A percentile compares a stretch with the other conserved stretches of the same genome.
These are phyloP conservation scores for Mycocentrospora acerina DNA, from an alignment of 2,329 filamentous ascomycete genomes.

Conservation along the genomic window DNA sequence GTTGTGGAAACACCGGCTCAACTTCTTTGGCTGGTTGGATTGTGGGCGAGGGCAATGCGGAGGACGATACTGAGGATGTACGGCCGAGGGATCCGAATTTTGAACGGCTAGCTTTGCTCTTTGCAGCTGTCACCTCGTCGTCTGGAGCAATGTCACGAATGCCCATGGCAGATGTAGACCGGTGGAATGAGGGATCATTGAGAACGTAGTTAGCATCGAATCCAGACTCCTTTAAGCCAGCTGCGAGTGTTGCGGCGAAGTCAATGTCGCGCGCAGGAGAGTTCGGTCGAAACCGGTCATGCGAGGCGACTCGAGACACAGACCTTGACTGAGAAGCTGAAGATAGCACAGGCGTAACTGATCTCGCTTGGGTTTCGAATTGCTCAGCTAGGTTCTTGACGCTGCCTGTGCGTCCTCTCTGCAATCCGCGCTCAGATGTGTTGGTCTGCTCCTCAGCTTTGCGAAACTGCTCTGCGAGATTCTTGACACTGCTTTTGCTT, in stretches of 20 bases:
- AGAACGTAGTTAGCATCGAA: slow-evolving; percentile 50
- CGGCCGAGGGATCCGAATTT: slow-evolving; percentile 34
- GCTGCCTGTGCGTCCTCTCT: slow-evolving; percentile 18
- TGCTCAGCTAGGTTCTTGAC: slow-evolving; percentile 25
- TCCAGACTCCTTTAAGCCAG: slow-evolving; percentile 49
- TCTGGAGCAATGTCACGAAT: slow-evolving; percentile 33
- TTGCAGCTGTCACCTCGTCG: slow-evolving; percentile 36
- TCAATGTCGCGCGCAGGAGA: slow-evolving; percentile 44
- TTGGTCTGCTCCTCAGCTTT: slow-evolving; percentile 3
- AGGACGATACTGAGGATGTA: slow-evolving; percentile 18
- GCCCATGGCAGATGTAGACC: slow-evolving; percentile 28
- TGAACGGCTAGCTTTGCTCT: slow-evolving; percentile 30
- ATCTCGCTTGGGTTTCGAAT: slow-evolving; percentile 25
- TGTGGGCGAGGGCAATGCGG: slow-evolving; percentile 25
- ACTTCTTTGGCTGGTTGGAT: slow-evolving; percentile 15
- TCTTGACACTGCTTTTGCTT: slow-evolving; percentile 22
- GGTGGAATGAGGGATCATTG: slow-evolving; percentile 43
- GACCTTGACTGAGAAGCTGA: slow-evolving; percentile 1
- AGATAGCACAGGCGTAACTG: slow-evolving; percentile 17
- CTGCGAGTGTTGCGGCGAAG: slow-evolving; percentile 51
- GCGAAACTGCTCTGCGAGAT: slow-evolving; percentile 12
- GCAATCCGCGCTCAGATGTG: slow-evolving; percentile 9
- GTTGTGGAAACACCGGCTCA: slow-evolving; percentile 29
- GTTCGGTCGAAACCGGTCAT: slow-evolving; percentile 15
- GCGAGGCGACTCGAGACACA: slow-evolving; percentile 16